A percentile compares a stretch with the other conserved stretches of the same genome.
phyloP scores from a whole-genome alignment of 1,139 yeast species.

The Meyerozyma sp. region DNA sequence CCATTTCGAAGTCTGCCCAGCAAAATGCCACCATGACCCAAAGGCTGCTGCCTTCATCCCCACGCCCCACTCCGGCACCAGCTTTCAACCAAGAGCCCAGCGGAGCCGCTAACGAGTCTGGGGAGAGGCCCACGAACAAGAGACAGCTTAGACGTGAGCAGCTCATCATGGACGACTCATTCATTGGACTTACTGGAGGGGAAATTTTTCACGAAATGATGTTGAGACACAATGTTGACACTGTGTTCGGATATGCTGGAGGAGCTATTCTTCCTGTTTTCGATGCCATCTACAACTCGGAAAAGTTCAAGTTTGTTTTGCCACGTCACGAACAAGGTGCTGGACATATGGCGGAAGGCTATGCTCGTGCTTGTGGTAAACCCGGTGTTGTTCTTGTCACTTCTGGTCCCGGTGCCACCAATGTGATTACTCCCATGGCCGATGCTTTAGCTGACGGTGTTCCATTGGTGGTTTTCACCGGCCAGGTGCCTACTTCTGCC shows the following conservation, averaged over 20 bases:
- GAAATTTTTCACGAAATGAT: slow-evolving; percentile 98
- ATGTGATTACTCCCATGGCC: slow-evolving; percentile 94
- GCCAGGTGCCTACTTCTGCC: slow-evolving; percentile 93
- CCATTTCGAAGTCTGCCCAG: slow-evolving; percentile 27
- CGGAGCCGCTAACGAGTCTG: slow-evolving; percentile 6
- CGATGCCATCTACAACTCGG: slow-evolving; percentile 92
- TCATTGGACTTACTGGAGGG: slow-evolving; percentile 94
- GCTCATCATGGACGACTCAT: slow-evolving; percentile 65
- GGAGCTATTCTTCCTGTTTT: slow-evolving; percentile 98
- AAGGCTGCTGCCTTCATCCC: slow-evolving; percentile 3
- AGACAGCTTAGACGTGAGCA: slow-evolving; percentile 8
- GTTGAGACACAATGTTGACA: slow-evolving; percentile 92
- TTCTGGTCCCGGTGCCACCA: slow-evolving; percentile 98
- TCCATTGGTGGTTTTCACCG: slow-evolving; percentile 95
- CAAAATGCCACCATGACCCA: slow-evolving; percentile 30
- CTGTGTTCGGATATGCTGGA: slow-evolving; percentile 93
- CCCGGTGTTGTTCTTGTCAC: slow-evolving; percentile 99
- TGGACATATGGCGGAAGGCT: slow-evolving; percentile 99
- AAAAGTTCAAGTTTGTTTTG: slow-evolving; percentile 79
- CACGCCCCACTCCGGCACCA: slow-evolving; percentile 36
- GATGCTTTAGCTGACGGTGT: slow-evolving; percentile 97
- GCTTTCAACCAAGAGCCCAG: slow-evolving; percentile 26
- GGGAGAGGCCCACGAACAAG: slow-evolving; percentile 4
- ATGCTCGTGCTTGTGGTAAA: slow-evolving; percentile 90
- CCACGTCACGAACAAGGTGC: slow-evolving; percentile 99